Evolutionary conservation across 768 basidiomycete species (phyloP).

Genomic region (Rhodocollybia butyracea): DNA sequence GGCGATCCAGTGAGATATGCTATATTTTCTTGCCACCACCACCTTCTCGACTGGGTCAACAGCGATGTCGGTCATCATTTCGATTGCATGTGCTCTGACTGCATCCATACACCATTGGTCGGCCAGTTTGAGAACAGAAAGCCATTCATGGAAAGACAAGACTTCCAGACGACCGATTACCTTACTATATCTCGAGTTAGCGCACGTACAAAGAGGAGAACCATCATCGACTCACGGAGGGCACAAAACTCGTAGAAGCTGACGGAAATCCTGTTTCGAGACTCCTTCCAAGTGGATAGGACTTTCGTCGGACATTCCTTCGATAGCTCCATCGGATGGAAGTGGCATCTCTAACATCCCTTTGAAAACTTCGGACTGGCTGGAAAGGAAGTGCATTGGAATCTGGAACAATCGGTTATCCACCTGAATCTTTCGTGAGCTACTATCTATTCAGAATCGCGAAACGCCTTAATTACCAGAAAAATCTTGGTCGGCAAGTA

Average conservation of each 20-base stretch:
- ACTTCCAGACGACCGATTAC: neutral
- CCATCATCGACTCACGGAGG: neutral
- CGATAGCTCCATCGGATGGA: neutral
- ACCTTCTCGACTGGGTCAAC: neutral
- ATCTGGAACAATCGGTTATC: neutral
- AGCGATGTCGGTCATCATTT: neutral
- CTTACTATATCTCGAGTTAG: neutral
- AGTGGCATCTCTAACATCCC: neutral
- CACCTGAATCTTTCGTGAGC: no score
- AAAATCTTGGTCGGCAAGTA: no score
- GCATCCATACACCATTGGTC: neutral
- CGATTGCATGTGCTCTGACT: neutral
- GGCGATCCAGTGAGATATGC: neutral
- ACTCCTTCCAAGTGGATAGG: neutral
- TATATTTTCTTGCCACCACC: neutral
- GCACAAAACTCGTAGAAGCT: neutral
- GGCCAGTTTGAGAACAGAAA: neutral
- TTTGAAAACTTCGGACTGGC: neutral
- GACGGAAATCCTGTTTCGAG: neutral
- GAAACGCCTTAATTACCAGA: no score
- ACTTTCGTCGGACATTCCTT: neutral
- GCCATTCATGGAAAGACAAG: neutral
- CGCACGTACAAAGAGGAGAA: neutral
- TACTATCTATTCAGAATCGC: no score
- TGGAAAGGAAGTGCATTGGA: neutral